Conservation (phyloP, 2,329 filamentous ascomycete genomes). For the Colletotrichum melonis region DNA sequence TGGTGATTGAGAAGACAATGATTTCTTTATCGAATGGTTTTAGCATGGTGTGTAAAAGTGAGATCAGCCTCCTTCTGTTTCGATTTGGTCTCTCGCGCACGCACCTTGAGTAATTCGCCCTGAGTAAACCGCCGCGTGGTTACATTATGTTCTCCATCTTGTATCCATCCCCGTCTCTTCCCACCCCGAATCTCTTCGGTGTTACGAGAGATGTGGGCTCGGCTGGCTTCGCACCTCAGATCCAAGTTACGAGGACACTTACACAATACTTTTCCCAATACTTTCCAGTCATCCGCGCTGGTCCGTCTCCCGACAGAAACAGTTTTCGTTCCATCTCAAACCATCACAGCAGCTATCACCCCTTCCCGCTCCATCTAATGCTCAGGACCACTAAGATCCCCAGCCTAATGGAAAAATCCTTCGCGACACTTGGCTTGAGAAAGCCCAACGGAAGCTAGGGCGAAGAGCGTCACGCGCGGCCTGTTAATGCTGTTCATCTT, state of each 20-base stretch:
- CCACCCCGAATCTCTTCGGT: background rate
- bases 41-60: background rate
- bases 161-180: background rate
- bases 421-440: background rate
- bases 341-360: background rate
- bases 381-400: too few relatives aligned
- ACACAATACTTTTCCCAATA: too few relatives aligned
- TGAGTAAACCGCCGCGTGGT: background rate
- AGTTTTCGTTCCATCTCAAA: too few relatives aligned
- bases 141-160: background rate
- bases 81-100: background rate
- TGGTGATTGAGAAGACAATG: background rate
- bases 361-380: too few relatives aligned
- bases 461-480: background rate
- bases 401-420: background rate
- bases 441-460: background rate
- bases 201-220: background rate
- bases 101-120: too few relatives aligned
- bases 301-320: too few relatives aligned
- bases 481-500: background rate
- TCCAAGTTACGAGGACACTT: too few relatives aligned
- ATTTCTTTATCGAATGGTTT: background rate
- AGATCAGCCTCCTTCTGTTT: background rate
- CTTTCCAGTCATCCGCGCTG: too few relatives aligned
- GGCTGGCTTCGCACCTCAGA: background rate